These are phyloP conservation scores for Silene coronaria DNA, from an alignment of 179 eudicot species.

Conservation along the genomic window DNA sequence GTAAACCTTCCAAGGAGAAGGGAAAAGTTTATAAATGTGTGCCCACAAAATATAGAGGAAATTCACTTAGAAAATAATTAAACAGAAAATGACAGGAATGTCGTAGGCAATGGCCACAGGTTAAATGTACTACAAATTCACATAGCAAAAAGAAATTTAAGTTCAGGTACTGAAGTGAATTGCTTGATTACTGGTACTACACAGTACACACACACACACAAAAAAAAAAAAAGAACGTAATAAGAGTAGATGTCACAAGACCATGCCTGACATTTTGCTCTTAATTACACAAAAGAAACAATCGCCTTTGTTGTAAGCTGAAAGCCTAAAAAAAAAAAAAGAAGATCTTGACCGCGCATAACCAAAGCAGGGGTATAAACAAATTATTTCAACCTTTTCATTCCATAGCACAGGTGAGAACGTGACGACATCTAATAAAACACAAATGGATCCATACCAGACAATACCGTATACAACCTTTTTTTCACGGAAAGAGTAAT, in stretches of 20 bases:
- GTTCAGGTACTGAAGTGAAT: neutral
- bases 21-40: neutral
- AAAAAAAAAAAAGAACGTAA: no score
- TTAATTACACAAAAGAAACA: neutral
- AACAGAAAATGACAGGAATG: neutral
- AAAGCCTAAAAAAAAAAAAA: neutral
- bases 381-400: neutral
- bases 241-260: no score
- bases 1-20: constrained; percentile 48
- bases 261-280: neutral
- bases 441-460: neutral
- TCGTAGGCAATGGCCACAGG: neutral
- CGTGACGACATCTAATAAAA: no score
- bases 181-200: neutral
- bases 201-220: no score
- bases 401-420: neutral
- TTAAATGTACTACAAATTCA: neutral
- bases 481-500: neutral
- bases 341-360: neutral
- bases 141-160: neutral
- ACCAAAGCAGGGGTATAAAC: neutral
- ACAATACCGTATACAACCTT: neutral
- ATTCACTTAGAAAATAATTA: neutral
- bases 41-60: neutral
- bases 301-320: neutral